Conservation (phyloP, 371 early-diverging fungal species). For the Apophysomyces variabilis region DNA sequence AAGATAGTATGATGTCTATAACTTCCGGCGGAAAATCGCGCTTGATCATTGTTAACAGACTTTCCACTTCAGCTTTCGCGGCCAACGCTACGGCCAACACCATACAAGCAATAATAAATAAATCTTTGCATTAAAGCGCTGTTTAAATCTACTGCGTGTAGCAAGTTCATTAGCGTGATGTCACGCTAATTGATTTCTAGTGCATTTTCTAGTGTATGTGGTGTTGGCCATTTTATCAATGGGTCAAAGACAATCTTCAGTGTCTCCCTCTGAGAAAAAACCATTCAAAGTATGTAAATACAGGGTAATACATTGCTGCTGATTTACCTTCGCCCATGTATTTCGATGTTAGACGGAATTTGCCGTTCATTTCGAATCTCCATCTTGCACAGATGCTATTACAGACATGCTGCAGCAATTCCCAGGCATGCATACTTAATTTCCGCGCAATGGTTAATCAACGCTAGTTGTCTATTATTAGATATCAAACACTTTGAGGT, state of each 20-base stretch:
- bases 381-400: slow-evolving; percentile 68
- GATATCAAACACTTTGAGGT: slow-evolving; percentile 57
- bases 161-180: too few relatives aligned
- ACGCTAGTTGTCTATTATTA: not conserved
- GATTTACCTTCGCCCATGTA: not conserved
- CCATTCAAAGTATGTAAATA: not conserved
- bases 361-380: slow-evolving; percentile 80
- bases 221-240: not conserved
- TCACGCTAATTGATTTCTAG: too few relatives aligned
- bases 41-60: too few relatives aligned
- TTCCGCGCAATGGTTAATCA: too few relatives aligned
- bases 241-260: not conserved
- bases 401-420: slow-evolving; percentile 51
- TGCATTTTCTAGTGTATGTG: too few relatives aligned
- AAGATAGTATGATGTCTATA: not conserved
- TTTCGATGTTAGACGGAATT: slow-evolving; percentile 60
- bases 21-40: not conserved
- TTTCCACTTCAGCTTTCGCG: too few relatives aligned
- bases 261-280: not conserved
- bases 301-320: not conserved
- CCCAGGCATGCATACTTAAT: slow-evolving; percentile 37
- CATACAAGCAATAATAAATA: too few relatives aligned
- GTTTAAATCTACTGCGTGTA: too few relatives aligned
- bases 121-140: too few relatives aligned
- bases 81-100: too few relatives aligned